Conservation (phyloP, 805 yeast species). For the Starmerella cellae region DNA sequence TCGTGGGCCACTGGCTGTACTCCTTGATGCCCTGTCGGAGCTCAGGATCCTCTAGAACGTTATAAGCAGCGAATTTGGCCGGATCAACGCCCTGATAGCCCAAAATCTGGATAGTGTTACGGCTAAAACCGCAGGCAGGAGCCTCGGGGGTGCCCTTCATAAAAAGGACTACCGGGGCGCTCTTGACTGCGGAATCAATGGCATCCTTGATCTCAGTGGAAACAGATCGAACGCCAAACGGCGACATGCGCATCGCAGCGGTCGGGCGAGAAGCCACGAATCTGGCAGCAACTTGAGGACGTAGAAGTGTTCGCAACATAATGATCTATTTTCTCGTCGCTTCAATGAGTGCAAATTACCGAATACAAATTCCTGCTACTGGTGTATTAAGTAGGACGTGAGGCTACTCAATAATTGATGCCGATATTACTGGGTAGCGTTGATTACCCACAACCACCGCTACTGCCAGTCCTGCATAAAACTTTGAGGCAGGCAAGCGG, state of each 20-base stretch:
- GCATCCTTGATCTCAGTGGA: conserved; percentile 73
- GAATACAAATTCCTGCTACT: too few relatives aligned
- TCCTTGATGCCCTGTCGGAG: conserved; percentile 92
- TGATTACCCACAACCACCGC: too few relatives aligned
- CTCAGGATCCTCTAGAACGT: conserved; percentile 88
- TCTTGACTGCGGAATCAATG: conserved; percentile 67
- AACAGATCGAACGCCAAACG: conserved; percentile 34
- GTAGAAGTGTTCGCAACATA: conserved; percentile 12
- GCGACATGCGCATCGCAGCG: not conserved
- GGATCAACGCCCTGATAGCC: conserved; percentile 98
- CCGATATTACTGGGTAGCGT: not conserved
- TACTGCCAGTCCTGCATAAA: too few relatives aligned
- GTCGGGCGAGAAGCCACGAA: not conserved
- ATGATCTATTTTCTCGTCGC: too few relatives aligned
- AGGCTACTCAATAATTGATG: not conserved
- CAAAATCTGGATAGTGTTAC: conserved; percentile 82
- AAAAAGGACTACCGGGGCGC: conserved; percentile 90
- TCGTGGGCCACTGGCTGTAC: conserved; percentile 94
- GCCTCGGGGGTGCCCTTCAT: conserved; percentile 98
- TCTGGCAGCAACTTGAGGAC: conserved; percentile 6
- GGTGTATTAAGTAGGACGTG: too few relatives aligned
- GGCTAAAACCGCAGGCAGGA: conserved; percentile 95
- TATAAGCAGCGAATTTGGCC: conserved; percentile 87
- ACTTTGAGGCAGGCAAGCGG: too few relatives aligned
- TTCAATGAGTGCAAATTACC: too few relatives aligned